A percentile compares a stretch with the other conserved stretches of the same genome.
phyloP scores from a whole-genome alignment of 169 alveolate genomes.

The Theileria equi region DNA sequence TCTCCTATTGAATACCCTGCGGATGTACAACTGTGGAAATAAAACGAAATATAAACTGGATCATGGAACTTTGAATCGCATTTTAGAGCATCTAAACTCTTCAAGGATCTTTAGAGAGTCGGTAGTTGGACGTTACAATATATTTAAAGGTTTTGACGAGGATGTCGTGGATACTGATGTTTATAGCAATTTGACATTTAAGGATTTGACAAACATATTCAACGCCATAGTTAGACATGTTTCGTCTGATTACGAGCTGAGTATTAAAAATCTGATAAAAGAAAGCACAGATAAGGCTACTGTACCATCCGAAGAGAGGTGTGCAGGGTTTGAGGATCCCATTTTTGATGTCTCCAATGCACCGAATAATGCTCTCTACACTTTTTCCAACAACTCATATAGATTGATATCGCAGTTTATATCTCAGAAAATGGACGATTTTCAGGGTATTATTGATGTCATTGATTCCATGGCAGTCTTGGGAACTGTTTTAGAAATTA shows the following conservation, averaged over 20 bases:
- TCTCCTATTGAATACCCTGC: neutral
- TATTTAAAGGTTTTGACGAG: too few relatives aligned
- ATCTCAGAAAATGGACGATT: conserved; percentile 4
- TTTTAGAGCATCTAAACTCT: conserved; percentile 1
- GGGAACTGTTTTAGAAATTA: too few relatives aligned
- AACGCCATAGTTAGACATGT: conserved; percentile 28
- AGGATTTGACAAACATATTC: conserved; percentile 29
- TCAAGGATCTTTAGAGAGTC: too few relatives aligned
- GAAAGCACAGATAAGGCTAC: neutral
- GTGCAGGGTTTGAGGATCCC: neutral
- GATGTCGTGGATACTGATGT: neutral
- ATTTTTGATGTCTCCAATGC: neutral
- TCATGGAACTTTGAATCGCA: neutral
- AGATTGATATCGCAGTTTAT: neutral
- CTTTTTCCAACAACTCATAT: neutral
- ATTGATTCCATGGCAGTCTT: conserved; percentile 27
- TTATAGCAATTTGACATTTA: neutral
- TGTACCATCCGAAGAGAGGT: neutral
- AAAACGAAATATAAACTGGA: neutral
- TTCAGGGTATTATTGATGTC: conserved; percentile 45
- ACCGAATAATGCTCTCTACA: neutral
- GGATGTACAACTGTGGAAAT: neutral
- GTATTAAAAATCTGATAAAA: neutral
- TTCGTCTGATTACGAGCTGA: too few relatives aligned
- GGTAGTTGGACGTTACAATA: too few relatives aligned